Base-by-base conservation (phyloP, 371 early-diverging fungal genomes). In the Mucor piriformis region DNA sequence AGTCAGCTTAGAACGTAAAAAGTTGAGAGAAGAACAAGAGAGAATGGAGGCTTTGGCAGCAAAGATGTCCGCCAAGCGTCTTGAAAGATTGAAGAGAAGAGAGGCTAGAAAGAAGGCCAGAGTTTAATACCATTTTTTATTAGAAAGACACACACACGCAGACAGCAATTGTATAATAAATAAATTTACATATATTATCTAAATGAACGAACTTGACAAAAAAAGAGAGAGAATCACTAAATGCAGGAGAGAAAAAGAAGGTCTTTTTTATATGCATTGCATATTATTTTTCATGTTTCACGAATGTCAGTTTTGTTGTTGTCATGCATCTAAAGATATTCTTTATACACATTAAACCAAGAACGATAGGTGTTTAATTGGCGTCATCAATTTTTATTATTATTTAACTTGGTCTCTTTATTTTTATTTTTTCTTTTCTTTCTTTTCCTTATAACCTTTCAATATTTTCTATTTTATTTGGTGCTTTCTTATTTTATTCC, bases 11-110 rank as follows among this genome's bases (percentile, higher is more conserved):
- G 86, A 86, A 54, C 81, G 86, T 57, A 81, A 74, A 50, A 79
- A 77, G 72, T 76, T 84, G 40, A 70, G 77, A 67, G 86, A 83
- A 65, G 86, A 86, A 49, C 82, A 86, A 66, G 86, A 82, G 57
- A 73, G 86, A 47, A 69, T 77, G 55, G 86, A 83, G 34, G 72
- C 64, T 50, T 59, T 84, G 54, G 82, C 83, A 33, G 64, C 64
- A 21, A 68, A 63, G 48, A 68, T 68, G 64, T 68, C 64, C 48
- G 69, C 64, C 32, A 64, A 68, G 49, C 52, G 68, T 57, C 55
- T 64, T 25, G 64, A 50, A 32, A 68, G 64, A 68, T 58, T 60
- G 42, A 68, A 64, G 50, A 55, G 50, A 44, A 68, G 64, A 57
- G 69, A 68, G 35, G 61, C 61, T 29, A 68, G 64, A 63, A 63